Evolutionary conservation across 2,329 filamentous ascomycete species (phyloP).

Genomic region (Xylaria sp.): DNA sequence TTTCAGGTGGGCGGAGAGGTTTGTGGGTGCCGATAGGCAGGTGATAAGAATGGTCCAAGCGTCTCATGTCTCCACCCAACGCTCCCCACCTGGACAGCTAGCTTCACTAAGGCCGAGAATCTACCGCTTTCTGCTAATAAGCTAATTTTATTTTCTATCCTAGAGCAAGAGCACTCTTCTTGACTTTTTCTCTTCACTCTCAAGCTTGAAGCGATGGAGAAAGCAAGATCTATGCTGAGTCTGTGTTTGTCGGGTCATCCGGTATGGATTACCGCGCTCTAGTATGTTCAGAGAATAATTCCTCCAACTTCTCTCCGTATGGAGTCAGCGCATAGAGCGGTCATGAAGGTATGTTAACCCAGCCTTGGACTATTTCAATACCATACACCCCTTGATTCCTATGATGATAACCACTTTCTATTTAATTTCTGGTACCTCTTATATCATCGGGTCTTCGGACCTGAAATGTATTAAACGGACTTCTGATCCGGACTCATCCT

Average conservation of each 20-base stretch:
- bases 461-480: conserved; percentile 85
- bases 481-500: conserved; percentile 70
- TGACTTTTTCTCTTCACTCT: neutral
- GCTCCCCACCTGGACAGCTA: neutral
- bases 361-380: conserved; percentile 29
- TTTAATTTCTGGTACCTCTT: conserved; percentile 97
- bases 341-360: conserved; percentile 52
- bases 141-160: conserved; percentile 22
- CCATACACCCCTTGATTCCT: conserved; percentile 42
- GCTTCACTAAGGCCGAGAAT: conserved; percentile 32
- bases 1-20: conserved; percentile 35
- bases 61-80: conserved; percentile 3
- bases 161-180: neutral
- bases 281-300: neutral
- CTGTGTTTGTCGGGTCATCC: neutral
- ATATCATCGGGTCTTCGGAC: conserved; percentile 76
- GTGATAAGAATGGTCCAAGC: conserved; percentile 40
- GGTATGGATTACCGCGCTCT: neutral
- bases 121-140: conserved; percentile 29
- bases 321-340: neutral
- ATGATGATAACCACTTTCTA: conserved; percentile 78
- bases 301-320: neutral
- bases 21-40: conserved; percentile 44
- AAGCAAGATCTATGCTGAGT: no score
- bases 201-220: conserved; percentile 3